Evolutionary conservation across 305 asterid genomes (phyloP), one percentile per base, ranked within the genome.

Genomic region (Fraxinus dipetala): DNA sequence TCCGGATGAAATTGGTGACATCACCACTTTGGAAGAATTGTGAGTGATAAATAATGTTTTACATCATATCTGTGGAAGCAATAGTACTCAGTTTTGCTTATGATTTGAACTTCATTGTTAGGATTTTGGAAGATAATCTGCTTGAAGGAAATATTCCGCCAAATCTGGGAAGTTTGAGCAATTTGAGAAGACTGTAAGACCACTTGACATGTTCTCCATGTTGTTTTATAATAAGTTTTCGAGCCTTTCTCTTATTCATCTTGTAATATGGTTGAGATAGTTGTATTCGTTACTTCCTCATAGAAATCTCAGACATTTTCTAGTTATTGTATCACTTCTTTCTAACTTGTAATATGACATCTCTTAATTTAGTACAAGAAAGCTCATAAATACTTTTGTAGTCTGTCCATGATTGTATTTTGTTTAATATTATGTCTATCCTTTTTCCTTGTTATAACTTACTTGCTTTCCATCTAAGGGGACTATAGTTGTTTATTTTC

Each of bases 141-240:
- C 92, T 95, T 8, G 97, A 80, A 86, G 99, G 99, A 88, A 90
- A 91, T 88, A 93, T 95, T 83, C 94, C 94, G 4, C 65, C 51
- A 75, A 89, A 77, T 79, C 88, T 95, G 20, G 98, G 98, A 84
- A 85, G 80, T 63, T 89, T 93, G 92, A 87, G 89, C 78, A 87
- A 78, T 80, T 86, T 95, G 85, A 86, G 40, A 35, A 83, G 88
- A 84, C 89, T 95, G 99, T 95, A 91, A 94, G 97, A 80, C 43
- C 78, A 38, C 80, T 80, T 72, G 74, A 32, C 83, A 26, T 77
- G 48, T 56, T 54, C 77, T 54, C 56, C 35, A 14, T 1, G 31
- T 75, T 38, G 4, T 78, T 67, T 1, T 18, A 61, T 28, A 34
- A 26, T 61, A 20, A 54, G 28, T 79, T 79, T 30, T 73, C 9